Percentiles rank a stretch among this genome's conserved stretches.
Conservation (phyloP, 2,329 filamentous ascomycete genomes). For the Talaromyces albobiverticillius region DNA sequence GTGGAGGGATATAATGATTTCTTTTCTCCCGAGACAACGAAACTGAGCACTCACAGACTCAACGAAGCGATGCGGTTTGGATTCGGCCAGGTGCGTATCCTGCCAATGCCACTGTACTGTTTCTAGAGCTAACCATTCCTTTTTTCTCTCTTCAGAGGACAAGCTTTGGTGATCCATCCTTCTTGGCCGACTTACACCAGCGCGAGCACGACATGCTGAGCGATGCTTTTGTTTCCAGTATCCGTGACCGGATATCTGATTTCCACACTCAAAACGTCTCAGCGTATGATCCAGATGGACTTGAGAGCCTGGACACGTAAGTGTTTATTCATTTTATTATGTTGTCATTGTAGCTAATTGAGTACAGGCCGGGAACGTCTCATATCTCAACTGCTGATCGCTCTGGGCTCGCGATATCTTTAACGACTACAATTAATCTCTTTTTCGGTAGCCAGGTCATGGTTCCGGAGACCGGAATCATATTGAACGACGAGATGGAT, state of each 20-base stretch:
- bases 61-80: conserved; percentile 88
- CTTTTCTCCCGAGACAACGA: conserved; percentile 54
- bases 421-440: conserved; percentile 86
- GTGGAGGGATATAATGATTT: conserved; percentile 72
- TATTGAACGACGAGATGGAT: conserved; percentile 66
- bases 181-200: conserved; percentile 59
- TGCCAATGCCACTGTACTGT: neutral
- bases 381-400: conserved; percentile 64
- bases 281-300: conserved; percentile 67
- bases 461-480: conserved; percentile 77
- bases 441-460: conserved; percentile 78
- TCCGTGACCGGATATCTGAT: conserved; percentile 69
- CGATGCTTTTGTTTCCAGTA: conserved; percentile 55
- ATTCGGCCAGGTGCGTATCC: conserved; percentile 58
- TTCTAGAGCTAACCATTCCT: conserved; percentile 14
- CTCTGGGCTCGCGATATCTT: conserved; percentile 70
- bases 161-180: conserved; percentile 79
- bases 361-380: conserved; percentile 48
- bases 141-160: conserved; percentile 51
- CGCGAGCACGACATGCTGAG: conserved; percentile 70
- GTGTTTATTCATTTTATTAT: conserved; percentile 15
- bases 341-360: neutral
- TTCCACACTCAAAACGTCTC: conserved; percentile 66
- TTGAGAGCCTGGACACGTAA: conserved; percentile 64
- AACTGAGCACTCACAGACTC: conserved; percentile 75